phyloP scores from a whole-genome alignment of 441 rosid genomes.

The Gossypium aridum region DNA sequence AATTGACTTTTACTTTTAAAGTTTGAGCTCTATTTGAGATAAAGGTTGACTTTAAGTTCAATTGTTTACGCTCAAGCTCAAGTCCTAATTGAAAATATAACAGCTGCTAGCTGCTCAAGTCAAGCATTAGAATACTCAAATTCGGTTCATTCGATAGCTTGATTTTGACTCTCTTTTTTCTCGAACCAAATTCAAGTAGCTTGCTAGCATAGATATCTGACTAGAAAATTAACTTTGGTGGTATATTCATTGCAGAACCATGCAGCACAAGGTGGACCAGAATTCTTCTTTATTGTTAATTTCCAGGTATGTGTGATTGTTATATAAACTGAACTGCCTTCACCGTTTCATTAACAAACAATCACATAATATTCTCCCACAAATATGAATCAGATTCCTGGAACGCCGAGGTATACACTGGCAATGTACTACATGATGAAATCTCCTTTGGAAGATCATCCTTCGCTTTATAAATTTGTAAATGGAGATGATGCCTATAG shows the following conservation, averaged over 20 bases:
- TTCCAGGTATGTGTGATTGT: conserved; percentile 45
- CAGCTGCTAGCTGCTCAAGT: not conserved
- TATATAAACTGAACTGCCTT: not conserved
- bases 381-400: conserved; percentile 55
- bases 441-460: conserved; percentile 67
- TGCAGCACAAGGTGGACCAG: conserved; percentile 50
- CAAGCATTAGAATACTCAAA: not conserved
- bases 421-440: conserved; percentile 70
- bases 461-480: conserved; percentile 66
- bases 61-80: not conserved
- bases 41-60: not conserved
- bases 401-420: conserved; percentile 48
- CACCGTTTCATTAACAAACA: not conserved
- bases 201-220: not conserved
- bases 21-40: not conserved
- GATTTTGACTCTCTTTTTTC: not conserved
- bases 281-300: conserved; percentile 78
- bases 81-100: not conserved
- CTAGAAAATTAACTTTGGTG: not conserved
- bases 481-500: conserved; percentile 79
- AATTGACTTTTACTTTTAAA: not conserved
- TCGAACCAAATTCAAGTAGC: not conserved
- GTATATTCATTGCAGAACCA: conserved; percentile 30
- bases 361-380: not conserved
- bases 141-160: not conserved